Evolutionary conservation across 108 stramenopile species (phyloP), one percentile per base, ranked within the genome.

Genomic region (Craspedostauros australis): DNA sequence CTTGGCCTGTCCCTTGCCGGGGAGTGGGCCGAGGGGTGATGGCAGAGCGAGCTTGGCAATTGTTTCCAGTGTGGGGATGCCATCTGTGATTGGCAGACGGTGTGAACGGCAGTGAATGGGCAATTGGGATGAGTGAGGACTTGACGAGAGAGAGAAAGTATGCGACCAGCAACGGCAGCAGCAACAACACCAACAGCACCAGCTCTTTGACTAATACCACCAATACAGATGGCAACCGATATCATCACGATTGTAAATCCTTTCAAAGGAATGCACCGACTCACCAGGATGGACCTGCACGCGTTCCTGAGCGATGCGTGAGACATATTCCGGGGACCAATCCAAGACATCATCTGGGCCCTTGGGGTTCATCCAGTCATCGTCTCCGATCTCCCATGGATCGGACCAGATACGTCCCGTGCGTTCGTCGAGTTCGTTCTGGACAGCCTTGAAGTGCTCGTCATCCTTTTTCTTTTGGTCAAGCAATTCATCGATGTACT

Each of bases 371-470:
- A 65, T 58, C 84, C 84, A 82, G 45, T 80, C 76, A 39, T 86
- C 80, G 40, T 82, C 79, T 6, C 76, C 44, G 38, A 86, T 77
- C 7, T 62, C 63, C 80, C 75, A 77, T 22, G 54, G 50, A 44
- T 82, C 78, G 21, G 50, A 54, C 80, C 80, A 86, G 25, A 66
- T 57, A 16, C 85, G 75, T 41, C 85, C 85, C 23, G 60, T 79
- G 12, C 69, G 23, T 16, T 30, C 5, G 40, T 76, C 77, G 26
- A 84, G 46, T 48, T 77, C 76, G 1, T 56, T 57, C 30, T 50
- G 66, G 41, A 84, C n/a, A n/a, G n/a, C n/a, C n/a, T n/a, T n/a
- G n/a, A n/a, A n/a, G n/a, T n/a, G n/a, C n/a, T n/a, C n/a, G n/a
- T n/a, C n/a, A n/a, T n/a, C n/a, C n/a, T n/a, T n/a, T n/a, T n/a